These are phyloP conservation scores for Davidsoniella neocaledoniae DNA, from an alignment of 2,329 filamentous ascomycete genomes.

Conservation along the genomic window DNA sequence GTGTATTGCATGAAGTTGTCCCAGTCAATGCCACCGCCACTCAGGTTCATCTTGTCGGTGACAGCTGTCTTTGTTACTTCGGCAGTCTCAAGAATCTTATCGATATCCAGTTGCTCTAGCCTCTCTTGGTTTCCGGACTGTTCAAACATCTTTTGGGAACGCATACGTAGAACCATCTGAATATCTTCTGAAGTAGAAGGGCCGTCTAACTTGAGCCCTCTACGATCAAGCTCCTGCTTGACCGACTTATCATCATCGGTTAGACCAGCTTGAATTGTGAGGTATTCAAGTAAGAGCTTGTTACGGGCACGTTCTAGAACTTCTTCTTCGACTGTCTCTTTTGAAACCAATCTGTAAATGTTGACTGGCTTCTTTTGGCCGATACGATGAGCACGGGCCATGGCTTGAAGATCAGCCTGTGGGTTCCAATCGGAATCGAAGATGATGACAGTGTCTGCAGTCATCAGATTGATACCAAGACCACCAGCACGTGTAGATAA, in stretches of 20 bases:
- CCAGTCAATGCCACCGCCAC: conserved; percentile 67
- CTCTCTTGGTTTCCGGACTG: conserved; percentile 94
- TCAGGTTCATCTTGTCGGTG: conserved; percentile 77
- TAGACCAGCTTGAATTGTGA: conserved; percentile 92
- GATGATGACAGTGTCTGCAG: conserved; percentile 90
- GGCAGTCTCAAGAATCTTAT: conserved; percentile 89
- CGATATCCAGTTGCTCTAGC: conserved; percentile 91
- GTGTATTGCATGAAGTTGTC: conserved; percentile 97
- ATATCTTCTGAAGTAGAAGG: conserved; percentile 89
- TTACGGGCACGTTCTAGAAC: conserved; percentile 91
- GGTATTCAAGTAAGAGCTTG: conserved; percentile 91
- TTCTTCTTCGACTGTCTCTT: conserved; percentile 96
- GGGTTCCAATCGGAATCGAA: conserved; percentile 99
- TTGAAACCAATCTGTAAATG: conserved; percentile 90
- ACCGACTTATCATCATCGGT: conserved; percentile 84
- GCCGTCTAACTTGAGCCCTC: conserved; percentile 56
- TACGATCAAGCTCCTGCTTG: conserved; percentile 59
- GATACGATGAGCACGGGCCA: conserved; percentile 95
- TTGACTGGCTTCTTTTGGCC: conserved; percentile 92
- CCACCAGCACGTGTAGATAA: conserved; percentile 91
- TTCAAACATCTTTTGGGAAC: conserved; percentile 98
- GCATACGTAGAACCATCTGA: conserved; percentile 87
- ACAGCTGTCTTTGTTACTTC: conserved; percentile 95
- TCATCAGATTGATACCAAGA: conserved; percentile 98
- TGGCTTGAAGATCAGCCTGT: conserved; percentile 92